Base-by-base conservation (phyloP, 768 basidiomycete genomes). In the Suillus decipiens region DNA sequence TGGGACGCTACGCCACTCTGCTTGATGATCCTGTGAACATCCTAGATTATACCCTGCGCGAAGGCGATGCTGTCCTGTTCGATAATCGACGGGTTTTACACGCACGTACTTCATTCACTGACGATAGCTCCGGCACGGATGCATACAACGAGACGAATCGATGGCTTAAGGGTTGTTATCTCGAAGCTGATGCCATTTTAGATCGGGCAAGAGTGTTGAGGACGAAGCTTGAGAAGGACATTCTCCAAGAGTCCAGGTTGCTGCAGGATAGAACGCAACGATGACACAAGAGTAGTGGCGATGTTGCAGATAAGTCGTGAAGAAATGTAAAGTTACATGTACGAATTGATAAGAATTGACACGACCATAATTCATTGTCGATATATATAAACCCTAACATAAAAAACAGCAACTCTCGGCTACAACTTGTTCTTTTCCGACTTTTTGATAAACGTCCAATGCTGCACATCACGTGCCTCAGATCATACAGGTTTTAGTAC, bases 51-150 rank as follows among this genome's bases (percentile, higher is more conserved):
- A 86, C 84, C 54, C 77, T 98, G 50, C 73, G 77, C 36, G 93
- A 95, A 75, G 93, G 94, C 36, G 93, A 96, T 64, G 88, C 89
- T 6, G 94, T 92, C 22, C 58, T 96, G 11, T 99, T 99, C 68
- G 96, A 98, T 71, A 99, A 99, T 70, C 81, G 95, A 31, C 80
- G 96, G 17, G 86, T 96, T 4, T 73, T 98, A 64, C 96, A 99
- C 73, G 94, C 92, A 0, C 79, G 96, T 28, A 90, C 88, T 1
- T 89, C 87, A 14, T 99, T 98, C 71, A 61, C 69, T n/a, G 78
- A 82, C 41, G 56, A 57, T 41, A 39, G 36, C 24, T 28, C 24
- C 2, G 77, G 79, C 31, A 71, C 68, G 11, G 63, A 63, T 33
- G 70, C 68, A 59, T 75, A 71, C 17, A 84, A 82, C 39, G 84